phyloP scores from a whole-genome alignment of 805 yeast species.

The Cyberlindnera xishuangbannaensis region DNA sequence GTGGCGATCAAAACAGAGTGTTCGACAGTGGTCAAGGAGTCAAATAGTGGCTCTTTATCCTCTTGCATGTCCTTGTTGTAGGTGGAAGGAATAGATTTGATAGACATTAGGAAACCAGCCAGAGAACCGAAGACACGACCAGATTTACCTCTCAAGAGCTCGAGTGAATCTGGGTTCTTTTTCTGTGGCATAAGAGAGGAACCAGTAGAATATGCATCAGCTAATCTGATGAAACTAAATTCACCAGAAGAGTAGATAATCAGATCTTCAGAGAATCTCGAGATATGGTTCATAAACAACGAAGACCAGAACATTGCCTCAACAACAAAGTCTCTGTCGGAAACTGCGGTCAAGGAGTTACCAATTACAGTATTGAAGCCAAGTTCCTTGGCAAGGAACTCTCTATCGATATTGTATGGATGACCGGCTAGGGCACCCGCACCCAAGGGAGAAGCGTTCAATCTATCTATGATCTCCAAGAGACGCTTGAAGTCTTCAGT shows the following conservation, averaged over 20 bases:
- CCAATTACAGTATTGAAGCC: conserved; percentile 88
- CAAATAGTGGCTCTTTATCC: conserved; percentile 98
- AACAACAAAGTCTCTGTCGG: conserved; percentile 95
- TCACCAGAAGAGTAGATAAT: conserved; percentile 96
- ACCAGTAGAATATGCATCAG: conserved; percentile 98
- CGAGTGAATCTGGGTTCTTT: conserved; percentile 96
- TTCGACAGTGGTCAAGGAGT: conserved; percentile 81
- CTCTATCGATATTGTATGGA: conserved; percentile 98
- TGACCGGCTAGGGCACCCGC: conserved; percentile 99
- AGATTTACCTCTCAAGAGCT: conserved; percentile 90
- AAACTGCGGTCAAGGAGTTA: conserved; percentile 92
- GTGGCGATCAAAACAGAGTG: conserved; percentile 93
- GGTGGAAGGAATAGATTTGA: conserved; percentile 96
- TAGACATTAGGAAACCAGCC: conserved; percentile 93
- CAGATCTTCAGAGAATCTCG: conserved; percentile 91
- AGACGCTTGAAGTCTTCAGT: conserved; percentile 86
- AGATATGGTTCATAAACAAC: conserved; percentile 90
- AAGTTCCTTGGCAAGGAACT: conserved; percentile 71
- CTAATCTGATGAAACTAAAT: conserved; percentile 87
- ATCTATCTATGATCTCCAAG: conserved; percentile 70
- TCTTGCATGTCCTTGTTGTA: conserved; percentile 98
- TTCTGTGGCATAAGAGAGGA: conserved; percentile 98
- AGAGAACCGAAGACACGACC: conserved; percentile 96
- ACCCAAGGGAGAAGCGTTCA: conserved; percentile 89
- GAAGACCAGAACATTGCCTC: conserved; percentile 96